A percentile compares a stretch with the other conserved stretches of the same genome.
Evolutionary conservation across 352 stramenopile genomes (phyloP).

Genomic region (Albugo candida): DNA sequence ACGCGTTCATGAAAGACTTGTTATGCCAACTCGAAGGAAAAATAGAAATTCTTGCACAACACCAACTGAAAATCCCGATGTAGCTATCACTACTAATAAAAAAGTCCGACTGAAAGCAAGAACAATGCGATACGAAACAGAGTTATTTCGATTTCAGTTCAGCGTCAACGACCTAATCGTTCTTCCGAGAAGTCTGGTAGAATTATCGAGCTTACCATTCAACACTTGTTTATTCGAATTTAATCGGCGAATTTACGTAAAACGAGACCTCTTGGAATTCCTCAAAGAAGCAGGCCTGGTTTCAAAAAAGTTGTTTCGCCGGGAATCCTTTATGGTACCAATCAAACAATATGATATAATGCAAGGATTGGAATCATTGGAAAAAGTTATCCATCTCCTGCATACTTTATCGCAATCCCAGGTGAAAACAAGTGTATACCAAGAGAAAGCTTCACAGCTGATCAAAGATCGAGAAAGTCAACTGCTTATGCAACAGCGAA

Average conservation of each 20-base stretch:
- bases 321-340: slow-evolving; percentile 55
- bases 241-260: slow-evolving; percentile 35
- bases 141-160: slow-evolving; percentile 37
- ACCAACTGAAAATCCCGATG: not conserved
- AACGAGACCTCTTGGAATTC: slow-evolving; percentile 45
- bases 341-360: slow-evolving; percentile 63
- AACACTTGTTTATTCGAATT: slow-evolving; percentile 74
- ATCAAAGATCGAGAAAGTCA: too few species aligned
- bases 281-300: slow-evolving; percentile 47
- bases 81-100: not conserved
- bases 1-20: not conserved
- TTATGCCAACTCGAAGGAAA: not conserved
- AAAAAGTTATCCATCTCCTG: slow-evolving; percentile 2
- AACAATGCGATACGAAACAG: slow-evolving; percentile 1
- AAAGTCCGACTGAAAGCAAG: not conserved
- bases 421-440: too few species aligned
- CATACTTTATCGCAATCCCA: too few species aligned
- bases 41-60: not conserved
- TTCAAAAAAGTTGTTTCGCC: slow-evolving; percentile 35
- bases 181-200: slow-evolving; percentile 30
- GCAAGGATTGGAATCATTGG: slow-evolving; percentile 44
- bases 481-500: slow-evolving; percentile 2
- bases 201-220: slow-evolving; percentile 48
- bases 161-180: slow-evolving; percentile 46
- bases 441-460: too few species aligned